Base-by-base conservation (phyloP, 176 grass and related monocot genomes). In the Oryza glaberrima region DNA sequence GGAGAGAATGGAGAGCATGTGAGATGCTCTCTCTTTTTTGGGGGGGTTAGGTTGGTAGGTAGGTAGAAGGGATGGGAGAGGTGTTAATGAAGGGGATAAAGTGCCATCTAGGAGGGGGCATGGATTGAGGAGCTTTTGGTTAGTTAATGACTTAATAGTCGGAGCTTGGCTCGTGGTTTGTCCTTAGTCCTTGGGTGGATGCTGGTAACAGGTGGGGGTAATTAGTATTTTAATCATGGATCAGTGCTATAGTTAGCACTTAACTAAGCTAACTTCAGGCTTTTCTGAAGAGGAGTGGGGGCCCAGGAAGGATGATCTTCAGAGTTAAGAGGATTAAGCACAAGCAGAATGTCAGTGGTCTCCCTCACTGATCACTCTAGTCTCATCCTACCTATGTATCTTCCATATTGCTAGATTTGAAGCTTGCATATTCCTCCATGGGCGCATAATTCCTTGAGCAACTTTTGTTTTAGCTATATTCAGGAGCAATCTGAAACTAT, bases 1-100 rank as follows among this genome's bases (percentile, higher is more conserved):
- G 19, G 16, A 56, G 52, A 19, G 16, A 56, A 19, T 56, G 89
- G 91, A 77, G 83, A 80, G 85, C 94, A 93, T 96, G 88, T 91
- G 91, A 83, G 74, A 35, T 96, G 86, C 86, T 48, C 65, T 65
- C 23, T 0, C 13, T 70, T 80, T 76, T 49, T 49, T 48, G 6
- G 43, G 7, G 47, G 13, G 3, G 40, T 40, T 69, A 25, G 86
- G 70, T 88, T 8, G 70, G 81, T 30, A 15, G 84, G 90, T 86
- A 45, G 79, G 82, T 79, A 83, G 58, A 83, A 83, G 76, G 76
- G 77, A 75, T 30, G 83, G 60, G 58, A 70, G 69, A 78, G 80
- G 49, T 87, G 84, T 79, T 82, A 90, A 87, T 83, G 73, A 44
- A 56, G 74, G 73, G 77, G 54, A 74, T 76, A 81, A 74, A 82